Evolutionary conservation across 1,284 basidiomycete species (phyloP).

Genomic region (Pseudozyma tsukubaensis): DNA sequence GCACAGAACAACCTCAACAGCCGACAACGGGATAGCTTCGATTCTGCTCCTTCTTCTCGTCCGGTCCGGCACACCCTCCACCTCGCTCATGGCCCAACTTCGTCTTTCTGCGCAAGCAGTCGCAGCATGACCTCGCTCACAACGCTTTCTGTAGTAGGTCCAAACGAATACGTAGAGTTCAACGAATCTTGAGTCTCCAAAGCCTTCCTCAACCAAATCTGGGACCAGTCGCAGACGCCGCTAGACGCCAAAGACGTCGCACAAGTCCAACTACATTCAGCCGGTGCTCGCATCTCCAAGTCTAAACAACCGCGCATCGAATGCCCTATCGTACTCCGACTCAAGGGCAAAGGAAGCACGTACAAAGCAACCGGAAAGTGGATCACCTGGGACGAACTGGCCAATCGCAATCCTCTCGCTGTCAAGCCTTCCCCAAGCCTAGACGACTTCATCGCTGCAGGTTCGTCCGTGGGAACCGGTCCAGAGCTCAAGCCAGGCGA

Average conservation of each 20-base stretch:
- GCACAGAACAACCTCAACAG: no score
- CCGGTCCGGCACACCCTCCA: no score
- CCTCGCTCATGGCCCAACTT: neutral
- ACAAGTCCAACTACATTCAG: conserved; percentile 28
- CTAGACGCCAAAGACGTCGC: conserved; percentile 25
- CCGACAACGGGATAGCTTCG: neutral
- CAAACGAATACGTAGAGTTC: conserved; percentile 55
- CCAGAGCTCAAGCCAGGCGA: conserved; percentile 25
- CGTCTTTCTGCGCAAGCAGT: conserved; percentile 3
- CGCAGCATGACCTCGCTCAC: conserved; percentile 44
- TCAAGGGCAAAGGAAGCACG: conserved; percentile 40
- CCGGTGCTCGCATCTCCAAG: conserved; percentile 44
- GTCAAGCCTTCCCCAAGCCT: conserved; percentile 21
- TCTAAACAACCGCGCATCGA: conserved; percentile 44
- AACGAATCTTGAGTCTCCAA: conserved; percentile 51
- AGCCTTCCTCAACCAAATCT: conserved; percentile 54
- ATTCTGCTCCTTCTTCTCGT: conserved; percentile 5
- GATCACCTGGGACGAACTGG: conserved; percentile 53
- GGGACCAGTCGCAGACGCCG: conserved; percentile 40
- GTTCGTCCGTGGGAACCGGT: conserved; percentile 27
- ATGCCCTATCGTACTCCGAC: conserved; percentile 44
- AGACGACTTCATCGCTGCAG: conserved; percentile 22
- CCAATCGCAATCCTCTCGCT: conserved; percentile 45
- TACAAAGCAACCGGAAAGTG: conserved; percentile 48
- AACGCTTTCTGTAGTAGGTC: conserved; percentile 55